Evolutionary conservation across 169 alveolate genomes (phyloP), one percentile per base, ranked within the genome.

Genomic region (Plasmodium sp.): DNA sequence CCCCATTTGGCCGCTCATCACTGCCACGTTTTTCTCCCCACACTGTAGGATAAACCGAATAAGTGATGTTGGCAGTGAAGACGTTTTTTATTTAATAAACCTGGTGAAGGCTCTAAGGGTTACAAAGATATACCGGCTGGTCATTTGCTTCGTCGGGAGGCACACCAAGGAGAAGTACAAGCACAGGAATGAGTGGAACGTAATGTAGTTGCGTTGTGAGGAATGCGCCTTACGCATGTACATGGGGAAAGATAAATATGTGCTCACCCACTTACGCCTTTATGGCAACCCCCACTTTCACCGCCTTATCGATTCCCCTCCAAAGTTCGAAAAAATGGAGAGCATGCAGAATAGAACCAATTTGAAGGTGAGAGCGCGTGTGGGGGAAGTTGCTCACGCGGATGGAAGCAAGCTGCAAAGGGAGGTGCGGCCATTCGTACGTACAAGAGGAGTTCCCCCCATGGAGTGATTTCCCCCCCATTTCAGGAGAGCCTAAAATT

Each of bases 141-240:
- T 75, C 34, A 85, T 85, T 48, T 27, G 27, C 34, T 74, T 85
- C 33, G 80, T 85, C 27, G 81, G 45, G 16, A 56, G 67, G 2
- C 93, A 74, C 33, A 85, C 93, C 36, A 85, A 75, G 81, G 93
- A 85, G 67, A 85, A 85, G 71, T 85, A 85, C 80, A 75, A 85
- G 67, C 93, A 85, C 39, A 74, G 93, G 82, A 85, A 85, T 75
- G 85, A 85, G 51, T 85, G 93, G 93, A 85, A 85, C 31, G 93
- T 85, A 39, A 85, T 77, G 81, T 5, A 16, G 41, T 16, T 36
- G 10, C 31, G 14, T n/a, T 6, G 27, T n/a, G 5, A 22, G 2
- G 58, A 45, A 51, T 74, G 34, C 27, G 2, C 1, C 18, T 27
- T 18, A 1, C 41, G 39, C 2, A 56, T 83, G 43, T 81, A 5